Evolutionary conservation across 1,284 basidiomycete species (phyloP).

Genomic region (Leccinum variabile): DNA sequence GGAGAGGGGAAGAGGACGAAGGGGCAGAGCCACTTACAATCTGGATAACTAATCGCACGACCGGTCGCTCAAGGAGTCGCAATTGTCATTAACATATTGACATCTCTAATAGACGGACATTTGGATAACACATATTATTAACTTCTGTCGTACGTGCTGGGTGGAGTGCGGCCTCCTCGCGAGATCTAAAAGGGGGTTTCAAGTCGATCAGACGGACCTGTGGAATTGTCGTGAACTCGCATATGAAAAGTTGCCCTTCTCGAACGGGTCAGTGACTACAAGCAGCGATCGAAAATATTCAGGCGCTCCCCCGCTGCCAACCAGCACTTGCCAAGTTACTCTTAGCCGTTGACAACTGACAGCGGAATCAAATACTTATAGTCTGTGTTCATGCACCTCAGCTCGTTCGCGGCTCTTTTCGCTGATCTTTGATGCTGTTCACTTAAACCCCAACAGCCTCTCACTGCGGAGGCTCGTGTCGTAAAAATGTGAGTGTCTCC

Average conservation of each 20-base stretch:
- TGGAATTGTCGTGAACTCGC: background rate
- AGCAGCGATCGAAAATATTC: slow-evolving; percentile 14
- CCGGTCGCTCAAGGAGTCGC: slow-evolving; percentile 28
- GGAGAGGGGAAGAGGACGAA: slow-evolving; percentile 33
- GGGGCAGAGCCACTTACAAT: slow-evolving; percentile 26
- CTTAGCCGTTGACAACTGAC: slow-evolving; percentile 27
- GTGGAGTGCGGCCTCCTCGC: slow-evolving; percentile 35
- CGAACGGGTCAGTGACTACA: background rate
- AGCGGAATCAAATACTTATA: slow-evolving; percentile 32
- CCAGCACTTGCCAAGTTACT: slow-evolving; percentile 8
- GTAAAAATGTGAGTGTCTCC: slow-evolving; percentile 28
- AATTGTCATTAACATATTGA: slow-evolving; percentile 22
- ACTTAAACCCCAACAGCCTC: slow-evolving; percentile 15
- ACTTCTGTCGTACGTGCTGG: slow-evolving; percentile 28
- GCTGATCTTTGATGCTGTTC: slow-evolving; percentile 29
- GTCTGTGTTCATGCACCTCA: slow-evolving; percentile 13
- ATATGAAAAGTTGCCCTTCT: background rate
- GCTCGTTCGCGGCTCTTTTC: slow-evolving; percentile 7
- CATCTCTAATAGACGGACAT: slow-evolving; percentile 37
- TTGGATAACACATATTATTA: slow-evolving; percentile 28
- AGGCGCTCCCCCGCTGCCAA: slow-evolving; percentile 11
- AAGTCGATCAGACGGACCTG: slow-evolving; percentile 14
- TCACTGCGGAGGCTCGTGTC: slow-evolving; percentile 4
- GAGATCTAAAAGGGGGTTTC: slow-evolving; percentile 14
- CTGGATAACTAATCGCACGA: slow-evolving; percentile 30